Evolutionary conservation across 179 eudicot species (phyloP).

Genomic region (Camellia oleifera): DNA sequence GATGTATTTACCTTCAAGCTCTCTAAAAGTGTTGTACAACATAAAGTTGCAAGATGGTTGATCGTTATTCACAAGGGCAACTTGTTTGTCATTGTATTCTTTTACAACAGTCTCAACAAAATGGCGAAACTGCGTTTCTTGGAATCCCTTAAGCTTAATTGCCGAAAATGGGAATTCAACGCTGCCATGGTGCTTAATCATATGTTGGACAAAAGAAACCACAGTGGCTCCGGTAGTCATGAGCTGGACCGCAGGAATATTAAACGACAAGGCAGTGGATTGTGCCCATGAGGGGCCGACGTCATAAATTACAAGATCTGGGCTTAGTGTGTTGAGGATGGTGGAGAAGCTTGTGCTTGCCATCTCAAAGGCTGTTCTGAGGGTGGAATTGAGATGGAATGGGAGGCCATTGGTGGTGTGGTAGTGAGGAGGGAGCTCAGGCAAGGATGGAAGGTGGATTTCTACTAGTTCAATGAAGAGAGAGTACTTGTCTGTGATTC

Average conservation of each 20-base stretch:
- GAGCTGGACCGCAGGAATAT: constrained; percentile 1
- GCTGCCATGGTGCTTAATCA: too few species aligned
- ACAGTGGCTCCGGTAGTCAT: too few species aligned
- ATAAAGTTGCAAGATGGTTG: neutral
- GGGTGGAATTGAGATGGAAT: constrained; percentile 3
- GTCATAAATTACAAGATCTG: constrained; percentile 20
- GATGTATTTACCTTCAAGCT: constrained; percentile 11
- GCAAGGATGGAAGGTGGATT: constrained; percentile 9
- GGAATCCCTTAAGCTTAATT: too few species aligned
- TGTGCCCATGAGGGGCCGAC: constrained; percentile 9
- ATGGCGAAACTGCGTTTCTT: neutral
- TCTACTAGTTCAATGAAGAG: neutral
- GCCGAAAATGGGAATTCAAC: too few species aligned
- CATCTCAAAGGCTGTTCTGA: neutral
- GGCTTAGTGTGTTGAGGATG: neutral
- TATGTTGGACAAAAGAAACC: too few species aligned
- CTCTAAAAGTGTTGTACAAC: constrained; percentile 3
- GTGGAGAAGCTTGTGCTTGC: neutral
- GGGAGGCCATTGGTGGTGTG: constrained; percentile 24
- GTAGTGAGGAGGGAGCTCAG: constrained; percentile 8
- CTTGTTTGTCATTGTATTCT: neutral
- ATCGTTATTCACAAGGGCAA: neutral
- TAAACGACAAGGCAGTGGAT: neutral
- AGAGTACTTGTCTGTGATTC: neutral
- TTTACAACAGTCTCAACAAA: neutral